Percentiles rank a stretch among this genome's conserved stretches.
phyloP scores from a whole-genome alignment of 192 early-diverging fungal species.

The Linnemannia hyalina region DNA sequence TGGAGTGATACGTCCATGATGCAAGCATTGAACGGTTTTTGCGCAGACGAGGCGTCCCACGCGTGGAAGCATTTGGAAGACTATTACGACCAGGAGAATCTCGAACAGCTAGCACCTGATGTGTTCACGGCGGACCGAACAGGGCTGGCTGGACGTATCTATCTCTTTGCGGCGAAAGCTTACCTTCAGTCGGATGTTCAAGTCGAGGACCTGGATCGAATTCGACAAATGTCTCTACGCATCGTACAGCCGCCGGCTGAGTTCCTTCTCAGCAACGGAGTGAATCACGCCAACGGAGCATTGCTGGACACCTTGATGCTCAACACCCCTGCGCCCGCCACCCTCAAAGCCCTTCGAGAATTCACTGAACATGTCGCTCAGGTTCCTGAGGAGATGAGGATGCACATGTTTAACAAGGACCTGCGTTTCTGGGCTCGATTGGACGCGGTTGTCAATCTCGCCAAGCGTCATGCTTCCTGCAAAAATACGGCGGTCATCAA shows the following conservation, averaged over 20 bases:
- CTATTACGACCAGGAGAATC: conserved; percentile 11
- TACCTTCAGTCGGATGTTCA: conserved; percentile 14
- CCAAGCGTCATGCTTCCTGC: conserved; percentile 20
- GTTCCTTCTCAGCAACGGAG: conserved; percentile 22
- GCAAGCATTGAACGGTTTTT: conserved; percentile 28
- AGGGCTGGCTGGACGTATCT: conserved; percentile 18
- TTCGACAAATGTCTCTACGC: conserved; percentile 24
- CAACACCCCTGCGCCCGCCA: conserved; percentile 20
- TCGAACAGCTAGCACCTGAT: conserved; percentile 4
- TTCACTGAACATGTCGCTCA: conserved; percentile 33
- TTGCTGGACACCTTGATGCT: conserved; percentile 46
- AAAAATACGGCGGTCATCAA: conserved; percentile 3
- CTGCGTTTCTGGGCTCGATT: conserved; percentile 43
- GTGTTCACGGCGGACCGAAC: conserved; percentile 12
- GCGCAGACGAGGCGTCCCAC: conserved; percentile 15
- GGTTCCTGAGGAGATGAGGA: conserved; percentile 43
- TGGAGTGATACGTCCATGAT: conserved; percentile 36
- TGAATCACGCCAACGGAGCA: conserved; percentile 13
- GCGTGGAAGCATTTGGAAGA: conserved; percentile 41
- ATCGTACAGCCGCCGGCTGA: conserved; percentile 26
- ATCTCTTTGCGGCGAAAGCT: conserved; percentile 39
- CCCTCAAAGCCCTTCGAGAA: conserved; percentile 26
- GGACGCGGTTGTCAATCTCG: conserved; percentile 39
- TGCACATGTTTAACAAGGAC: conserved; percentile 38
- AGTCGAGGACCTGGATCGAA: background rate